phyloP scores from a whole-genome alignment of 163 green algal species.

The Scenedesmus sp. region DNA sequence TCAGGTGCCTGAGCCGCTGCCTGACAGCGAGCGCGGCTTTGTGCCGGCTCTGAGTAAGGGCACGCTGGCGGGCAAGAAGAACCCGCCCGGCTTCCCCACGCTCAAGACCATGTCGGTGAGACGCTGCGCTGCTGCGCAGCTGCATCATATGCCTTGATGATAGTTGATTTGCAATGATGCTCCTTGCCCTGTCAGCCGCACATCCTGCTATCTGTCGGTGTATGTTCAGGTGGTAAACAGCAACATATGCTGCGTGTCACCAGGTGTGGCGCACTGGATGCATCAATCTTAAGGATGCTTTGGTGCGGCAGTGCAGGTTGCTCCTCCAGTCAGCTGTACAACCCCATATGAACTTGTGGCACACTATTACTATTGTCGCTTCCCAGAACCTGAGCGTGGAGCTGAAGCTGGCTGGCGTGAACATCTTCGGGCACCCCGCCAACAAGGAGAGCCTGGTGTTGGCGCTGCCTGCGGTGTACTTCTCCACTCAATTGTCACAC shows the following conservation, averaged over 20 bases:
- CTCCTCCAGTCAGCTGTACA: neutral
- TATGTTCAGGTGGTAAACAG: neutral
- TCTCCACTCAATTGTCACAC: neutral
- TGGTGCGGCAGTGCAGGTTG: neutral
- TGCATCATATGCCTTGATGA: neutral
- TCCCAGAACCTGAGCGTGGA: conserved; percentile 37
- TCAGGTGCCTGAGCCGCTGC: conserved; percentile 71
- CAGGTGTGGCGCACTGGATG: neutral
- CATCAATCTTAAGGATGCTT: neutral
- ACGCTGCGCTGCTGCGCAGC: neutral
- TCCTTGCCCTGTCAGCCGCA: neutral
- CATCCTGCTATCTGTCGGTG: too few species aligned
- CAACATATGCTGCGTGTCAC: neutral
- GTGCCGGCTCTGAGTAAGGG: conserved; percentile 67
- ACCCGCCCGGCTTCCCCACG: conserved; percentile 81
- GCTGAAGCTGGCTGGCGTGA: conserved; percentile 74
- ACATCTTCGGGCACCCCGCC: conserved; percentile 86
- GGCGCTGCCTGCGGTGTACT: conserved; percentile 67
- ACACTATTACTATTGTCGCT: neutral
- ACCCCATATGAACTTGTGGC: neutral
- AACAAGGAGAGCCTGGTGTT: conserved; percentile 92
- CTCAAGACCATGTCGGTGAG: conserved; percentile 78
- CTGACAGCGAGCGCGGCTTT: conserved; percentile 74
- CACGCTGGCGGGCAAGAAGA: conserved; percentile 64
- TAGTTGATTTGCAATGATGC: neutral